A percentile compares a stretch with the other conserved stretches of the same genome.
Evolutionary conservation across 345 rosid genomes (phyloP).

Genomic region (Physaria fendleri): DNA sequence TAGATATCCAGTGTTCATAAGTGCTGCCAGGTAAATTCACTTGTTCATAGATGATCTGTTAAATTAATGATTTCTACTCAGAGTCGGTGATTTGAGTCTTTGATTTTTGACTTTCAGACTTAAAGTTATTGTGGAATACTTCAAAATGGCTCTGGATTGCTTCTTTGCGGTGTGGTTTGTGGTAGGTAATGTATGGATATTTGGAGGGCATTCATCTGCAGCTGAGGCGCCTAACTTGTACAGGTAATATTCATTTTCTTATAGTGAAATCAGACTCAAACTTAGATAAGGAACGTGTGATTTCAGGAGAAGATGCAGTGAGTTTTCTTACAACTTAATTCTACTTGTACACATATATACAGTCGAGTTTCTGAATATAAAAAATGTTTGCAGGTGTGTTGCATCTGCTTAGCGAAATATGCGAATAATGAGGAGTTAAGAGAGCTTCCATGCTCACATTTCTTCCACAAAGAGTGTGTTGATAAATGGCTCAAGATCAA

Average conservation of each 20-base stretch:
- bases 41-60: not conserved
- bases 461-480: constrained; percentile 93
- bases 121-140: constrained; percentile 84
- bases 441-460: constrained; percentile 84
- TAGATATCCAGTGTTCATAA: constrained; percentile 45
- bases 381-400: constrained; percentile 57
- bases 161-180: constrained; percentile 99
- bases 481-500: constrained; percentile 97
- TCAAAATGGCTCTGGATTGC: constrained; percentile 96
- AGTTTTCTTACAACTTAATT: constrained; percentile 21
- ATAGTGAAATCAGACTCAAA: not conserved
- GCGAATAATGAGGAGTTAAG: constrained; percentile 90
- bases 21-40: constrained; percentile 52
- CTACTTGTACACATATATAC: not conserved
- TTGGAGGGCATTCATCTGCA: constrained; percentile 91
- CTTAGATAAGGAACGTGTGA: constrained; percentile 55
- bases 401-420: constrained; percentile 91
- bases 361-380: constrained; percentile 4
- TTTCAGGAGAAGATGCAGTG: constrained; percentile 95
- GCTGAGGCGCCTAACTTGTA: constrained; percentile 90
- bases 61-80: not conserved
- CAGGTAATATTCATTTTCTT: constrained; percentile 37
- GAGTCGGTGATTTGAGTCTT: constrained; percentile 11
- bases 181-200: constrained; percentile 97
- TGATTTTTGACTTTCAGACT: constrained; percentile 40